Evolutionary conservation across 2,329 filamentous ascomycete genomes (phyloP).

Genomic region (Arachnopeziza araneosa): DNA sequence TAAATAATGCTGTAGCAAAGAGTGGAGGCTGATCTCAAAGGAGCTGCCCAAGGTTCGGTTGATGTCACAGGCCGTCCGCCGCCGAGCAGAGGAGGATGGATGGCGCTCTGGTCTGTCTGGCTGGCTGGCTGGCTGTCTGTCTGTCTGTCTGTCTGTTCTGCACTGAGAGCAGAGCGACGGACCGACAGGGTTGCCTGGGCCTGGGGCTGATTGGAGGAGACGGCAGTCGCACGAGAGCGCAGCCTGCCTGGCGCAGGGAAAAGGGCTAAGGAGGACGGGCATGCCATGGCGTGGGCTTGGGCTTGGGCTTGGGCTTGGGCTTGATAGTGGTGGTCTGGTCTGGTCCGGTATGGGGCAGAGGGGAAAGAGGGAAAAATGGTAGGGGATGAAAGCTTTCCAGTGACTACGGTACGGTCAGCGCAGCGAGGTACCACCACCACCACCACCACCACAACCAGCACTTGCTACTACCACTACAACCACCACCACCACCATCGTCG

Average conservation of each 20-base stretch:
- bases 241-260: not conserved
- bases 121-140: too few relatives aligned
- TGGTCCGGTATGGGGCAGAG: not conserved
- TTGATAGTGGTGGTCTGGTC: too few relatives aligned
- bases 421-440: not conserved
- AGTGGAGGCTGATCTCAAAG: conserved; percentile 30
- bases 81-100: not conserved
- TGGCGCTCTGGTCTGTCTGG: not conserved
- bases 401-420: not conserved
- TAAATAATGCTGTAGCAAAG: conserved; percentile 2
- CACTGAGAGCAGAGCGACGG: not conserved
- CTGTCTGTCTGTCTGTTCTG: too few relatives aligned
- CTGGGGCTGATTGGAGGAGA: not conserved
- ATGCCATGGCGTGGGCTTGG: not conserved
- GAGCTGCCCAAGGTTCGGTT: conserved; percentile 24
- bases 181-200: not conserved
- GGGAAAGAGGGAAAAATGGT: not conserved
- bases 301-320: not conserved
- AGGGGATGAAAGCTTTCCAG: not conserved
- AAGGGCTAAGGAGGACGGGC: not conserved
- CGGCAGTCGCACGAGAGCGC: not conserved
- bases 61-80: conserved; percentile 27
- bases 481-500: not conserved
- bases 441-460: not conserved
- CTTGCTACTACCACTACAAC: not conserved